Base-by-base conservation (phyloP, 2,329 filamentous ascomycete species). In the Talaromyces sp. region DNA sequence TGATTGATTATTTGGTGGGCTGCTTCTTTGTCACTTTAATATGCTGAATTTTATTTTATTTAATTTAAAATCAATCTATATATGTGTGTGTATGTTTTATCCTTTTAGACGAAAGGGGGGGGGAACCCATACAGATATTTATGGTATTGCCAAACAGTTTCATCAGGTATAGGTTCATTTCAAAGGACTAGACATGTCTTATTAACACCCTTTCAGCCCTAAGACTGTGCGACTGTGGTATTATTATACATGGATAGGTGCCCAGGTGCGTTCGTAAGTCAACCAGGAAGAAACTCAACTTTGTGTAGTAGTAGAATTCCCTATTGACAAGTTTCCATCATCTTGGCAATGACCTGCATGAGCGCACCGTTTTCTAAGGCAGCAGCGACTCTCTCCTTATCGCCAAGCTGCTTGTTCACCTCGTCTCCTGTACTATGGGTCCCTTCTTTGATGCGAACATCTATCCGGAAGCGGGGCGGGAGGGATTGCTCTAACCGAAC, bases 351-450 rank as follows among this genome's bases (percentile, higher is more conserved):
- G 29, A 97, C 90, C 36, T 86, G 86, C 80, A 90, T 91, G 55
- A 99, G 77, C 1, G 90, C 95, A 51, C 90, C 89, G 70, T 99
- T 99, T 75, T 97, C 94, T 64, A 97, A 78, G 6, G 94, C 94
- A 9, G 94, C 94, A 1, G 93, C 92, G 40, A 99, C 94, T 56
- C 94, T 82, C 77, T 99, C 94, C 79, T 97, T 99, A 76, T 99
- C 94, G 30, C 86, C 90, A 39, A 99, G 78, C 75, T 99, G 94
- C 80, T 97, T 97, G 77, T 96, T 97, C 47, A 97, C 91, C 71
- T 96, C 91, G 58, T 96, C 91, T 41, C 91, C 93, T 56, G 95
- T 95, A 60, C 86, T 90, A 72, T 97, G 94, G n/a, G 91, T 94
- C 57, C 92, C 93, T 74, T 96, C 89, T 74, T 97, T 97, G 73